Percentiles rank a stretch among this genome's conserved stretches.
These are phyloP conservation scores for Carex pumila DNA, from an alignment of 176 grass and related monocot genomes.

Conservation along the genomic window DNA sequence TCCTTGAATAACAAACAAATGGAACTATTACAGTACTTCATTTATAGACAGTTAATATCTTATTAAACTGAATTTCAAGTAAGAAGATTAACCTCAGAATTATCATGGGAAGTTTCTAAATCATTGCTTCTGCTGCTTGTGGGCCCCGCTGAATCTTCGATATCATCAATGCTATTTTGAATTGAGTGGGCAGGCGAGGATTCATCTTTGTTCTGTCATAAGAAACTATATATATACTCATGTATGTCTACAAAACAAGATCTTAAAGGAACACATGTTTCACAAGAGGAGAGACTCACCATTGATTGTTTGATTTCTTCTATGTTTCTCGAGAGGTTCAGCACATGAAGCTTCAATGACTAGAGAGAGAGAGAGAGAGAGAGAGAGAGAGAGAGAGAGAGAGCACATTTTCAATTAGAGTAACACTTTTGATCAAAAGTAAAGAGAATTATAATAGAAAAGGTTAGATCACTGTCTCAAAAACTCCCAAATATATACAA, in stretches of 20 bases:
- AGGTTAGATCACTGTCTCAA: slow-evolving; percentile 15
- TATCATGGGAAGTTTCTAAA: slow-evolving; percentile 22
- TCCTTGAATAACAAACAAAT: slow-evolving; percentile 37
- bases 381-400: neutral
- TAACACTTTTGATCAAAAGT: too few species aligned
- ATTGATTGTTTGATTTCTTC: slow-evolving; percentile 55
- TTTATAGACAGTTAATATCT: neutral
- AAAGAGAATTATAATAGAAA: too few species aligned
- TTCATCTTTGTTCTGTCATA: slow-evolving; percentile 21
- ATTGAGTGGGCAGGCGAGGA: neutral
- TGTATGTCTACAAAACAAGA: slow-evolving; percentile 3
- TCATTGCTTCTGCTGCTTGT: slow-evolving; percentile 6
- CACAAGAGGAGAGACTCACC: slow-evolving; percentile 32
- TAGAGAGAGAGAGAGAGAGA: slow-evolving; percentile 20
- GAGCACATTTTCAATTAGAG: neutral
- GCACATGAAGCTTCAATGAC: slow-evolving; percentile 90
- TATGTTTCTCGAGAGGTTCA: slow-evolving; percentile 73
- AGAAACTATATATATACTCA: neutral
- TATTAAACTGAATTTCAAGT: neutral
- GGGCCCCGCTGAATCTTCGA: neutral
- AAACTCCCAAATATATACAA: neutral
- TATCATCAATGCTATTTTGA: slow-evolving; percentile 22
- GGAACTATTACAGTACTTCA: neutral
- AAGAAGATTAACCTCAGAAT: slow-evolving; percentile 27
- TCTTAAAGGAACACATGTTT: slow-evolving; percentile 3